Evolutionary conservation across 1,284 basidiomycete genomes (phyloP).

Genomic region (Xanthoconium separans): DNA sequence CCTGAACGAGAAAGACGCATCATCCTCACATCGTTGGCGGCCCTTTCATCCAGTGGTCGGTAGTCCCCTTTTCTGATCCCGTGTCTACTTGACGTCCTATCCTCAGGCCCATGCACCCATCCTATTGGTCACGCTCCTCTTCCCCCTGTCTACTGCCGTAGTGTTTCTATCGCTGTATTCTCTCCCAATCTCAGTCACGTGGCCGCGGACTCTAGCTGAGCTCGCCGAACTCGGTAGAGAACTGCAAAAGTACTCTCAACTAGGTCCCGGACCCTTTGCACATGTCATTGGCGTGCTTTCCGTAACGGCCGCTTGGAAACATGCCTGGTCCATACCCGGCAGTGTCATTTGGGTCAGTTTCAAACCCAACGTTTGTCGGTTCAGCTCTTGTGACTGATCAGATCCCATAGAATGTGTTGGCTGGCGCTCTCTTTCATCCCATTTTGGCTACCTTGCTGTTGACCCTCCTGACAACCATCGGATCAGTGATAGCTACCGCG

Average conservation of each 20-base stretch:
- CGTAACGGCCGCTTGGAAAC: constrained; percentile 88
- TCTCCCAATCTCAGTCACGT: constrained; percentile 70
- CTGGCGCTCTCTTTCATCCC: constrained; percentile 82
- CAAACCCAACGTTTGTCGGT: constrained; percentile 29
- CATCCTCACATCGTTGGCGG: constrained; percentile 39
- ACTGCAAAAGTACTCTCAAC: constrained; percentile 73
- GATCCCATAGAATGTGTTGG: constrained; percentile 74
- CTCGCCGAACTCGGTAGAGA: constrained; percentile 72
- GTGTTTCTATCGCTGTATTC: constrained; percentile 52
- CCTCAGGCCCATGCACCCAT: constrained; percentile 61
- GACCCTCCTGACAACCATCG: constrained; percentile 79
- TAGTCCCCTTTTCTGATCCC: constrained; percentile 22
- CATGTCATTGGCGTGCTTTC: constrained; percentile 82
- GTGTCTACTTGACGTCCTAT: constrained; percentile 15
- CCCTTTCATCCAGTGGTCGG: constrained; percentile 49
- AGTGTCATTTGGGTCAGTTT: constrained; percentile 77
- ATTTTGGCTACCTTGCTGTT: constrained; percentile 75
- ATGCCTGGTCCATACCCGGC: constrained; percentile 92
- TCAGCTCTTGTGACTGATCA: constrained; percentile 22
- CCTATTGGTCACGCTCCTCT: constrained; percentile 64
- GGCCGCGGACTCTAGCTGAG: constrained; percentile 74
- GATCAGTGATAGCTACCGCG: constrained; percentile 78
- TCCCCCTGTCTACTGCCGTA: constrained; percentile 60
- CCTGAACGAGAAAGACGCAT: constrained; percentile 40
- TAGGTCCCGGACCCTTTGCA: constrained; percentile 55